Evolutionary conservation across 257 asterid genomes (phyloP).

Genomic region (Petunia secreta): DNA sequence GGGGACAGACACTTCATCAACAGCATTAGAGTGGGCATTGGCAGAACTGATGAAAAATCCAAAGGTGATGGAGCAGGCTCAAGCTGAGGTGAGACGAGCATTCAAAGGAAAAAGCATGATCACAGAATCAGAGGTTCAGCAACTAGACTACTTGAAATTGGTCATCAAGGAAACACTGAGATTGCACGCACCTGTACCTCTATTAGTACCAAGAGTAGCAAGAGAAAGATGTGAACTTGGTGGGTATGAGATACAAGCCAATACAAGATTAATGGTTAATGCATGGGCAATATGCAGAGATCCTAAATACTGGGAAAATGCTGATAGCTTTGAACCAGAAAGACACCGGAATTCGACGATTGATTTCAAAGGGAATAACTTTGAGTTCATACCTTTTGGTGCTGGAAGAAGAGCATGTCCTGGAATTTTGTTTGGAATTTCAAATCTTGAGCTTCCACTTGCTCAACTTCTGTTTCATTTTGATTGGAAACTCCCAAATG

Average conservation of each 20-base stretch:
- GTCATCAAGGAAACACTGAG: constrained; percentile 1
- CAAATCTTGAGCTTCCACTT: constrained; percentile 22
- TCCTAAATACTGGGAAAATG: constrained; percentile 17
- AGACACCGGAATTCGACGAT: constrained; percentile 14
- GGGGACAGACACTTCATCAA: constrained; percentile 30
- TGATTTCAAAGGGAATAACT: constrained; percentile 21
- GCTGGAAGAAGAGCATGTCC: constrained; percentile 9
- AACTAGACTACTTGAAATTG: constrained; percentile 25
- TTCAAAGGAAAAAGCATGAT: constrained; percentile 18
- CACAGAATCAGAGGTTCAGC: constrained; percentile 3
- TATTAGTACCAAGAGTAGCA: constrained; percentile 15
- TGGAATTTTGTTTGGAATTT: constrained; percentile 12
- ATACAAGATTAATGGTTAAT: constrained; percentile 21
- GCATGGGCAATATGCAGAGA: constrained; percentile 25
- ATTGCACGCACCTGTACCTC: constrained; percentile 20
- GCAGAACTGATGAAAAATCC: constrained; percentile 33
- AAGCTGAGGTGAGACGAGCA: constrained; percentile 33
- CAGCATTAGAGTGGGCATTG: constrained; percentile 30
- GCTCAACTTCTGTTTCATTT: constrained; percentile 27
- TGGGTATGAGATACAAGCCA: constrained; percentile 23
- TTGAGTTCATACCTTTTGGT: constrained; percentile 22
- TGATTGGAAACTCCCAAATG: constrained; percentile 24
- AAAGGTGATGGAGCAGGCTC: constrained; percentile 25
- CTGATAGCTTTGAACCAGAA: constrained; percentile 24
- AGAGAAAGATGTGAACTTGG: constrained; percentile 26